Evolutionary conservation across 805 yeast genomes (phyloP).

Genomic region (Myxozyma lipomycoides): DNA sequence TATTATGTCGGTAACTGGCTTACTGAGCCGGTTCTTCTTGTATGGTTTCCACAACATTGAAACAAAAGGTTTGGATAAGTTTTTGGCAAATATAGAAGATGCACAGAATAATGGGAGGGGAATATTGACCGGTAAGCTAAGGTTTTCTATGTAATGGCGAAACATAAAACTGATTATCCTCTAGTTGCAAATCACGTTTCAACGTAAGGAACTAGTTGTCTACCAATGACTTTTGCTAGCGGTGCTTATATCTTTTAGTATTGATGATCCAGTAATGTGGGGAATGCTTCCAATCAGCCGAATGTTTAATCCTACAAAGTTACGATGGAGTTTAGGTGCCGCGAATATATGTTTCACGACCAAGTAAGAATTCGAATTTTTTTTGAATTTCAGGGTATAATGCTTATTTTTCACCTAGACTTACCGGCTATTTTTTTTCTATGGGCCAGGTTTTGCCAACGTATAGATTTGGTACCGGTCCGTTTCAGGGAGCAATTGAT

Average conservation of each 20-base stretch:
- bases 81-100: slow-evolving; percentile 60
- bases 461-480: slow-evolving; percentile 85
- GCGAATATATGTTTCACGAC: slow-evolving; percentile 78
- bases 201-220: slow-evolving; percentile 19
- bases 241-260: slow-evolving; percentile 39
- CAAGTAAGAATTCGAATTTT: slow-evolving; percentile 34
- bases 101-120: slow-evolving; percentile 69
- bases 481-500: slow-evolving; percentile 85
- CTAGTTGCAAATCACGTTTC: slow-evolving; percentile 29
- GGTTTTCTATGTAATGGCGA: not conserved
- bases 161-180: too few relatives aligned
- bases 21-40: slow-evolving; percentile 58
- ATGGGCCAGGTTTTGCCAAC: slow-evolving; percentile 87
- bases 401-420: too few relatives aligned
- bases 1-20: slow-evolving; percentile 63
- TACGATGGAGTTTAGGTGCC: slow-evolving; percentile 95
- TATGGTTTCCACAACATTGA: slow-evolving; percentile 60
- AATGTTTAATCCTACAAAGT: slow-evolving; percentile 56
- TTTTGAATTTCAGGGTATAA: not conserved
- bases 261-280: slow-evolving; percentile 91
- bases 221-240: not conserved
- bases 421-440: slow-evolving; percentile 56
- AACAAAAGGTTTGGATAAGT: slow-evolving; percentile 56
- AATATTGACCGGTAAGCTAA: slow-evolving; percentile 51
- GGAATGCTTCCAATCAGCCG: slow-evolving; percentile 74